A percentile compares a stretch with the other conserved stretches of the same genome.
These are phyloP conservation scores for Linnemannia zychae DNA, from an alignment of 192 early-diverging fungal genomes.

Conservation along the genomic window DNA sequence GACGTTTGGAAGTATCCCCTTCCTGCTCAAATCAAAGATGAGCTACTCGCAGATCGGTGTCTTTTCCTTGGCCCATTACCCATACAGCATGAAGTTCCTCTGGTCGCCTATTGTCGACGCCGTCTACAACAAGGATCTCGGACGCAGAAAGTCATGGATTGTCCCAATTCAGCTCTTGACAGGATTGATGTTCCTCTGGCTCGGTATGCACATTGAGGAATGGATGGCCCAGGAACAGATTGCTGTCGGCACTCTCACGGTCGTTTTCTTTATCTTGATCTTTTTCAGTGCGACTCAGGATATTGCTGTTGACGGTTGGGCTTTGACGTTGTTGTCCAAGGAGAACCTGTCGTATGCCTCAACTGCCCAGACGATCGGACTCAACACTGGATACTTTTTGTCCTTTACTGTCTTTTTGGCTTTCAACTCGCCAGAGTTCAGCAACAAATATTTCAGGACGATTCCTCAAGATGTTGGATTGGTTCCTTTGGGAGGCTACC, in stretches of 20 bases:
- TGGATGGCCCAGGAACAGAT: constrained; percentile 70
- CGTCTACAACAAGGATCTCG: constrained; percentile 83
- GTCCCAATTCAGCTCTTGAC: constrained; percentile 96
- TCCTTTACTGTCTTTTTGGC: constrained; percentile 98
- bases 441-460: constrained; percentile 90
- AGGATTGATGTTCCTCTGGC: constrained; percentile 82
- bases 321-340: constrained; percentile 90
- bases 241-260: constrained; percentile 77
- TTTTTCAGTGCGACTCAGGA: constrained; percentile 97
- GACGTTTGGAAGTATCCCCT: constrained; percentile 92
- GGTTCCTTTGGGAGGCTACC: constrained; percentile 86
- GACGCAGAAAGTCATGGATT: constrained; percentile 97
- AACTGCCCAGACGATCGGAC: constrained; percentile 96
- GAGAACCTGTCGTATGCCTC: constrained; percentile 94
- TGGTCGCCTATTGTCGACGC: constrained; percentile 99
- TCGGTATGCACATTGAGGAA: constrained; percentile 83
- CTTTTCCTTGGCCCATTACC: constrained; percentile 95
- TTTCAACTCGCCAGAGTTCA: constrained; percentile 94
- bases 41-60: constrained; percentile 93
- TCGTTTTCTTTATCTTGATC: constrained; percentile 86
- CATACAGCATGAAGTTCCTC: constrained; percentile 97
- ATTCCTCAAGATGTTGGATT: constrained; percentile 76
- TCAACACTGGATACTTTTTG: constrained; percentile 96
- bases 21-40: constrained; percentile 93
- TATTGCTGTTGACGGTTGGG: constrained; percentile 90